Evolutionary conservation across 345 rosid species (phyloP).

Genomic region (Lepidium sativum): DNA sequence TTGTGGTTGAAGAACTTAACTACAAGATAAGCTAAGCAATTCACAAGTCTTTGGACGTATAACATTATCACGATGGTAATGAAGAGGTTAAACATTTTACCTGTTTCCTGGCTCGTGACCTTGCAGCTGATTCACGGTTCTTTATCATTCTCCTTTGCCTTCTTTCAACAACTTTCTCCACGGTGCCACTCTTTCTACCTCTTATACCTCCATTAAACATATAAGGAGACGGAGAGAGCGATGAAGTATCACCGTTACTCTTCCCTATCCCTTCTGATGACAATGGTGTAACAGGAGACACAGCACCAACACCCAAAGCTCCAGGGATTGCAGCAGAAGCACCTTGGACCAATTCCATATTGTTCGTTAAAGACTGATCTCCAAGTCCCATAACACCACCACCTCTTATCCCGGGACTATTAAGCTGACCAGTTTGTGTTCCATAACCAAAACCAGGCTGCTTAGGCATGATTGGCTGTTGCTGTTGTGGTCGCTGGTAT

Average conservation of each 20-base stretch:
- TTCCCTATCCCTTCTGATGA: conserved; percentile 73
- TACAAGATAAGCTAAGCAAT: not conserved
- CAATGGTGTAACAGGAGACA: conserved; percentile 67
- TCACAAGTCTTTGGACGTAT: not conserved
- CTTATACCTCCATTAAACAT: conserved; percentile 62
- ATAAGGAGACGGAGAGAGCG: conserved; percentile 73
- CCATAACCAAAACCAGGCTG: conserved; percentile 46
- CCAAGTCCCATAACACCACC: conserved; percentile 50
- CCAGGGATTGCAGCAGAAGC: conserved; percentile 49
- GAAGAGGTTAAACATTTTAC: conserved; percentile 24
- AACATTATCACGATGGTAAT: not conserved
- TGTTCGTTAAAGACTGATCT: conserved; percentile 44
- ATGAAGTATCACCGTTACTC: conserved; percentile 74
- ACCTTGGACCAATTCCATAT: conserved; percentile 33
- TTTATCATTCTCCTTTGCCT: conserved; percentile 99
- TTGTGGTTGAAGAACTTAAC: not conserved
- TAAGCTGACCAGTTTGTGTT: conserved; percentile 37
- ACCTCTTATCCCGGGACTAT: conserved; percentile 47
- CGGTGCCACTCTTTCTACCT: conserved; percentile 58
- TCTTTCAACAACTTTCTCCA: conserved; percentile 96
- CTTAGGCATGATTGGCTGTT: conserved; percentile 59
- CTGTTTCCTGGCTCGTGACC: conserved; percentile 99
- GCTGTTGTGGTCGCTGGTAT: conserved; percentile 35
- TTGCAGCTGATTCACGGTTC: conserved; percentile 97
- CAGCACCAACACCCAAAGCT: conserved; percentile 30